phyloP scores from a whole-genome alignment of 106 monocot genomes.

The Ottelia alismoides region DNA sequence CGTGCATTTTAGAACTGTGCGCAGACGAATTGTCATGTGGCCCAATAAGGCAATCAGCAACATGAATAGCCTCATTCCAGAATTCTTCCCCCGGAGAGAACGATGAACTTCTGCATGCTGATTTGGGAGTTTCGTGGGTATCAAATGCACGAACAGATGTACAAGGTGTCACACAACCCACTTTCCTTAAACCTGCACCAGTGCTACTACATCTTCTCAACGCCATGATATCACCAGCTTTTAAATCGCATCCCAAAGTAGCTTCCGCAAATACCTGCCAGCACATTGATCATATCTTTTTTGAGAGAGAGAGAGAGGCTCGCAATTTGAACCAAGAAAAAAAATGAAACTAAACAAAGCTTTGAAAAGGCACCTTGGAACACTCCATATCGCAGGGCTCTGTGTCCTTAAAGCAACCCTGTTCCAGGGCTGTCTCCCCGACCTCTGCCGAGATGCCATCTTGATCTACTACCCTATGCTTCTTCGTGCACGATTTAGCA shows the following conservation, averaged over 20 bases:
- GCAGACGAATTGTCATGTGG: conserved; percentile 14
- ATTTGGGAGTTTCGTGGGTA: conserved; percentile 38
- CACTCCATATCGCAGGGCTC: background rate
- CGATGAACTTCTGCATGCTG: conserved; percentile 43
- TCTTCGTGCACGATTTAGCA: conserved; percentile 34
- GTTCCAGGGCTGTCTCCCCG: background rate
- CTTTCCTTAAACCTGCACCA: conserved; percentile 21
- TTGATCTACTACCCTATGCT: conserved; percentile 21
- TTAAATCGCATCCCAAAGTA: background rate
- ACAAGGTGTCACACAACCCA: conserved; percentile 8
- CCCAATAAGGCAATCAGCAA: conserved; percentile 57
- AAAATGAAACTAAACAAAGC: conserved; percentile 3
- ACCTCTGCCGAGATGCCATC: background rate
- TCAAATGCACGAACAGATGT: background rate
- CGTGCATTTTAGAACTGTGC: background rate
- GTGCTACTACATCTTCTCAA: conserved; percentile 54
- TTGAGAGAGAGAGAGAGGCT: too few species aligned
- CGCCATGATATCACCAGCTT: conserved; percentile 4
- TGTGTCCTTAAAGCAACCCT: conserved; percentile 3
- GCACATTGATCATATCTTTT: background rate
- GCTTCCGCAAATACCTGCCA: conserved; percentile 8
- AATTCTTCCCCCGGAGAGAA: conserved; percentile 95
- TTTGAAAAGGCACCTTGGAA: background rate
- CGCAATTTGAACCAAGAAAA: background rate
- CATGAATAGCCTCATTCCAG: conserved; percentile 94